Conservation (phyloP, 441 rosid species). For the Manihot esculenta region DNA sequence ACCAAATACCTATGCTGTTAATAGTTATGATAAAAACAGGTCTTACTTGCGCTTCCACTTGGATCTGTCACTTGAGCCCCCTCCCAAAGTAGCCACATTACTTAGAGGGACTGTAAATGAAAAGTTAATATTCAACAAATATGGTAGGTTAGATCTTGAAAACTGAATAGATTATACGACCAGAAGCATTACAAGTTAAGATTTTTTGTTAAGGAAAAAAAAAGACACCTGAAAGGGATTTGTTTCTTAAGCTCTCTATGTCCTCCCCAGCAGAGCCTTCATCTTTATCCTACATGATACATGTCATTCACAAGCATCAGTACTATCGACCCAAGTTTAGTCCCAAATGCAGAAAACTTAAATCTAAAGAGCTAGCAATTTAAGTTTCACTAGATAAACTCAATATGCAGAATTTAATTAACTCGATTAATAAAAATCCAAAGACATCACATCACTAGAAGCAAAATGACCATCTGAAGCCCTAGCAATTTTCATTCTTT, state of each 20-base stretch:
- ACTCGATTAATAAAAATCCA: too few species aligned
- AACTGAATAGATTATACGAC: neutral
- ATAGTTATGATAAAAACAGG: neutral
- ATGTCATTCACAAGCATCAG: neutral
- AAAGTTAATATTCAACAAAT: constrained; percentile 7
- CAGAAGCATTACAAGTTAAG: neutral
- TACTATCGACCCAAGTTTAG: neutral
- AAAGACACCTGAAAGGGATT: constrained; percentile 36
- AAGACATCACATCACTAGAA: too few species aligned
- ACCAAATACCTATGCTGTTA: neutral
- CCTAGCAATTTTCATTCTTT: too few species aligned
- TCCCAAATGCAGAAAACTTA: neutral
- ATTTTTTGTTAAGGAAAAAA: too few species aligned
- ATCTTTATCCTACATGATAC: constrained; percentile 38
- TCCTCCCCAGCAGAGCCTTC: constrained; percentile 41
- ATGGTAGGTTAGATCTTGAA: neutral
- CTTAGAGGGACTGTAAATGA: constrained; percentile 36
- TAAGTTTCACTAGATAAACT: too few species aligned
- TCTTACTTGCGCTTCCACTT: constrained; percentile 89
- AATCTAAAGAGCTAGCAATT: too few species aligned
- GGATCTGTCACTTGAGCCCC: constrained; percentile 40
- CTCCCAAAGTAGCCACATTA: constrained; percentile 36
- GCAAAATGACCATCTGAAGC: too few species aligned
- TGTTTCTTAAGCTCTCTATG: constrained; percentile 56
- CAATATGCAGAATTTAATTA: neutral